These are phyloP conservation scores for Oryza officinalis DNA, from an alignment of 176 grass and related monocot species.

Conservation along the genomic window DNA sequence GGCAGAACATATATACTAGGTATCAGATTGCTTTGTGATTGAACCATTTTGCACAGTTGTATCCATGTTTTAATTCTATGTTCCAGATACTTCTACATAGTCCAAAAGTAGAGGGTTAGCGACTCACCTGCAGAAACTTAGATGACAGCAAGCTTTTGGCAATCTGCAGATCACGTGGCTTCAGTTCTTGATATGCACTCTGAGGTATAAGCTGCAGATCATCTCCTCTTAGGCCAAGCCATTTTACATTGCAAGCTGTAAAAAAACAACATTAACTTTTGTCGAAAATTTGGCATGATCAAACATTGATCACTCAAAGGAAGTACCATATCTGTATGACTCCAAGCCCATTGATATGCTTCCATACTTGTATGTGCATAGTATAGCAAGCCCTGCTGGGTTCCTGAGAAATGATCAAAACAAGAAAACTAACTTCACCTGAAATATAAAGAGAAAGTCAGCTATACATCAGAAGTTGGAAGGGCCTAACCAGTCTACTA, in stretches of 20 bases:
- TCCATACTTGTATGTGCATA: slow-evolving; percentile 96
- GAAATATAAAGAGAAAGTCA: not conserved
- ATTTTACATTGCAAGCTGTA: slow-evolving; percentile 98
- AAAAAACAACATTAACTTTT: slow-evolving; percentile 23
- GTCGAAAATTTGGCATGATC: not conserved
- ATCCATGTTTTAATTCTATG: not conserved
- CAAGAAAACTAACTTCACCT: slow-evolving; percentile 22
- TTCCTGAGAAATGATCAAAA: slow-evolving; percentile 59
- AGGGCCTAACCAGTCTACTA: slow-evolving; percentile 83
- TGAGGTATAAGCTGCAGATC: slow-evolving; percentile 82
- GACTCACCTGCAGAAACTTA: slow-evolving; percentile 67
- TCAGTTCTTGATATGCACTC: slow-evolving; percentile 62
- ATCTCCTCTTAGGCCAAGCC: slow-evolving; percentile 77
- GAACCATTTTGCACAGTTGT: too few species aligned
- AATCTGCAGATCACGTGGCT: slow-evolving; percentile 70
- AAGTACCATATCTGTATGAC: slow-evolving; percentile 91
- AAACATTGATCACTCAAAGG: slow-evolving; percentile 6
- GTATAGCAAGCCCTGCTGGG: slow-evolving; percentile 91
- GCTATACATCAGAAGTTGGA: slow-evolving; percentile 24
- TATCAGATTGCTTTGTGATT: too few species aligned
- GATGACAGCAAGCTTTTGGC: slow-evolving; percentile 84
- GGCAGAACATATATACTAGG: too few species aligned
- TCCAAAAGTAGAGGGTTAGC: slow-evolving; percentile 20
- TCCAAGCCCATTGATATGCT: slow-evolving; percentile 91
- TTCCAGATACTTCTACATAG: not conserved